Conservation (phyloP, 2,329 filamentous ascomycete genomes). For the Aspergillus jensenii region DNA sequence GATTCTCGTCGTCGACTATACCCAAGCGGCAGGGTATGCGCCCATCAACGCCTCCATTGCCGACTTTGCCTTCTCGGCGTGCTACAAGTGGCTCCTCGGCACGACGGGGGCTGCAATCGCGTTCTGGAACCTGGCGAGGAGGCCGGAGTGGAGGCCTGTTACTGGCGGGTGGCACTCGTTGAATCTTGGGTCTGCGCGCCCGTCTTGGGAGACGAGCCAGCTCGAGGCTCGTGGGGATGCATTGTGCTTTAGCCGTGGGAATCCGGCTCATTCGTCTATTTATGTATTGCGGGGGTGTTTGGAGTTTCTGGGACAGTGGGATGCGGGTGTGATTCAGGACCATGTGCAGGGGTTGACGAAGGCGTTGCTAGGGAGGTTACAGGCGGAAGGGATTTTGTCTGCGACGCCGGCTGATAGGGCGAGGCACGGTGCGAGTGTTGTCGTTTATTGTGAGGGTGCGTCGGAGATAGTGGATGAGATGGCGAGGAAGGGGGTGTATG, state of each 20-base stretch:
- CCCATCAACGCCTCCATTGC: background rate
- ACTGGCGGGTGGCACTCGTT: background rate
- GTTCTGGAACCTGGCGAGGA: background rate
- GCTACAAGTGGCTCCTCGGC: background rate
- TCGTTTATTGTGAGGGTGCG: background rate
- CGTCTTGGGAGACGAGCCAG: background rate
- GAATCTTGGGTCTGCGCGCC: background rate
- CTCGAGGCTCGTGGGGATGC: background rate
- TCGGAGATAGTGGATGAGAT: background rate
- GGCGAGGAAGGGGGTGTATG: background rate
- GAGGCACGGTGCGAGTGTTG: background rate
- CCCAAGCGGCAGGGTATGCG: background rate
- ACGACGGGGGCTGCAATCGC: background rate
- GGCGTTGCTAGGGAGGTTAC: background rate
- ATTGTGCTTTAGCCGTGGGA: background rate
- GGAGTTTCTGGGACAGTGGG: background rate
- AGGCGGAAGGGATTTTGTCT: background rate
- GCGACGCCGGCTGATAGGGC: background rate
- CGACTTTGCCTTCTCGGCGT: background rate
- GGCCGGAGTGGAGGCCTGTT: background rate
- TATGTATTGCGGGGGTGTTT: background rate
- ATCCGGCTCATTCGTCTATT: background rate
- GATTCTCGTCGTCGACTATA: background rate
- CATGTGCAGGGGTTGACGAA: background rate
- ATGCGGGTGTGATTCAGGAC: background rate